A percentile compares a stretch with the other conserved stretches of the same genome.
Evolutionary conservation across 768 basidiomycete species (phyloP).

Genomic region (Suillus placidus): DNA sequence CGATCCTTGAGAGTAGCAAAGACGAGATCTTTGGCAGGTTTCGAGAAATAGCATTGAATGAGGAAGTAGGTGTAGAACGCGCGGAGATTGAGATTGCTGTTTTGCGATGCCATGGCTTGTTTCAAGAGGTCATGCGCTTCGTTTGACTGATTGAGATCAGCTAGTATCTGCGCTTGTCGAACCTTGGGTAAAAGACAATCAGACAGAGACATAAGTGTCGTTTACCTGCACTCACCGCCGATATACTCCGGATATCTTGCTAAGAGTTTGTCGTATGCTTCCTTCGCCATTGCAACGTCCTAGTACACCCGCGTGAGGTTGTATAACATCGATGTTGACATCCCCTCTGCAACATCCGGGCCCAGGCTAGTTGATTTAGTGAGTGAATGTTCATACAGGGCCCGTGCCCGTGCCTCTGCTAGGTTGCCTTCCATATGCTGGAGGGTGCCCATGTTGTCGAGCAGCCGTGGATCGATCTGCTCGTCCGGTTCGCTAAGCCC

Average conservation of each 20-base stretch:
- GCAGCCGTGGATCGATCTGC: conserved; percentile 61
- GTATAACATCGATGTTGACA: conserved; percentile 84
- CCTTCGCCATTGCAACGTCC: conserved; percentile 70
- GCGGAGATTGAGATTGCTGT: too few species aligned
- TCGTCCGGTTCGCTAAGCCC: conserved; percentile 55
- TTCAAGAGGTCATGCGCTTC: too few species aligned
- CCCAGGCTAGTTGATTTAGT: conserved; percentile 53
- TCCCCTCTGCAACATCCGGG: conserved; percentile 57
- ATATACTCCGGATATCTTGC: conserved; percentile 58
- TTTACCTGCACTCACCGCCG: too few species aligned
- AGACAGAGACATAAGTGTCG: too few species aligned
- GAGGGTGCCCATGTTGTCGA: conserved; percentile 81
- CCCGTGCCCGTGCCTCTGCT: conserved; percentile 47
- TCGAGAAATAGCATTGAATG: too few species aligned
- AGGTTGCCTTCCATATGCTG: conserved; percentile 68
- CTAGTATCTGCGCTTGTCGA: not conserved
- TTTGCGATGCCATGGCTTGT: too few species aligned
- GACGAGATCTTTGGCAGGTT: too few species aligned
- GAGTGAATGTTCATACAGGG: conserved; percentile 78
- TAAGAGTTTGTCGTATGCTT: conserved; percentile 85
- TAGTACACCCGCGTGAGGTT: conserved; percentile 93
- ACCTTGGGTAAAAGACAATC: too few species aligned
- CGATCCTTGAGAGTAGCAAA: too few species aligned
- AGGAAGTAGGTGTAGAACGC: too few species aligned
- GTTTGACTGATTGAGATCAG: too few species aligned